Evolutionary conservation across 2,329 filamentous ascomycete species (phyloP).

Genomic region (Rhinocladiella mackenziei): DNA sequence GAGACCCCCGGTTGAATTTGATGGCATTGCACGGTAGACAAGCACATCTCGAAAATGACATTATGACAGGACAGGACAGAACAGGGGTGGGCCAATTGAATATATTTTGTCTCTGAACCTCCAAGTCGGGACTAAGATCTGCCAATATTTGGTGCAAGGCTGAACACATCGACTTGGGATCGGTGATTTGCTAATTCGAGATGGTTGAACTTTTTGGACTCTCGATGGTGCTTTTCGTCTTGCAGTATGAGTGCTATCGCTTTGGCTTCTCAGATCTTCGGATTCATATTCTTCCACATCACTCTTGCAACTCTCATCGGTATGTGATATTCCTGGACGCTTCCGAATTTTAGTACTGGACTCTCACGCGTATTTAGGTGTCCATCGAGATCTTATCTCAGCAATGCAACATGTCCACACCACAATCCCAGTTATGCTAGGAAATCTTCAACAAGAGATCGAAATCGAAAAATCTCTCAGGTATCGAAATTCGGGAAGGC

Average conservation of each 20-base stretch:
- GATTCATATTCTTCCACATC: constrained; percentile 26
- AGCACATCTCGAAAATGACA: too few species aligned
- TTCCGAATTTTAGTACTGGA: not conserved
- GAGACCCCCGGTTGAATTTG: too few species aligned
- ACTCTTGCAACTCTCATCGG: constrained; percentile 26
- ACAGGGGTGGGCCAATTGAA: too few species aligned
- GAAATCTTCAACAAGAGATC: constrained; percentile 27
- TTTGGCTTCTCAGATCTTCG: constrained; percentile 20
- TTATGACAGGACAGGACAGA: too few species aligned
- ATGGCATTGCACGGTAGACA: too few species aligned
- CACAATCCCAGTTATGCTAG: constrained; percentile 22
- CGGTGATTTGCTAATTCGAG: too few species aligned
- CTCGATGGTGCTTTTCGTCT: not conserved
- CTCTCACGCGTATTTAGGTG: constrained; percentile 8
- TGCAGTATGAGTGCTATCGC: constrained; percentile 11
- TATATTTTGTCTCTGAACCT: too few species aligned
- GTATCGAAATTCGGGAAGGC: constrained; percentile 20
- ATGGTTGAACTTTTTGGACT: too few species aligned
- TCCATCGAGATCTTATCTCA: constrained; percentile 24
- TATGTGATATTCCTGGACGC: constrained; percentile 7
- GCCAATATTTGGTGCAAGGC: not conserved
- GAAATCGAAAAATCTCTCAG: constrained; percentile 22
- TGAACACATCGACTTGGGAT: not conserved
- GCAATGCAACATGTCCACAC: constrained; percentile 22
- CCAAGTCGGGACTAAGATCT: too few species aligned